Percentiles rank a stretch among this genome's conserved stretches.
These are phyloP conservation scores for Ascomycota sp. DNA, from an alignment of 2,329 filamentous ascomycete genomes.

Conservation along the genomic window DNA sequence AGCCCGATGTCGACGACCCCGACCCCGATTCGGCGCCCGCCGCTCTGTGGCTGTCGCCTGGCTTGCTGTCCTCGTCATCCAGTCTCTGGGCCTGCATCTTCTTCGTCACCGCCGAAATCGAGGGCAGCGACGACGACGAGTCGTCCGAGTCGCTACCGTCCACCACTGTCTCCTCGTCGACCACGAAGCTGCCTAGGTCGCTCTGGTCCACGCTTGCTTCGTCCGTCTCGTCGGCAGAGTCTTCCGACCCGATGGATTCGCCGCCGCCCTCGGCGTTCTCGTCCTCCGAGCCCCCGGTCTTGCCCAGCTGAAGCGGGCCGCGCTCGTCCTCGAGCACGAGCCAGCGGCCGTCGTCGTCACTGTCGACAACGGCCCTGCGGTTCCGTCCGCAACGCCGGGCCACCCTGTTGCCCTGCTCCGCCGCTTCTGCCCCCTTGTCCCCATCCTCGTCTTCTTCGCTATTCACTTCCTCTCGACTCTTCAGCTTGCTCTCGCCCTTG, in stretches of 20 bases:
- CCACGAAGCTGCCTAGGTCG: conserved; percentile 33
- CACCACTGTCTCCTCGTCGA: conserved; percentile 23
- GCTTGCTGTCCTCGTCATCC: no score
- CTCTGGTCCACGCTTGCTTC: conserved; percentile 32
- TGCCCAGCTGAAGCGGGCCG: conserved; percentile 40
- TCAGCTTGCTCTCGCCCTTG: neutral
- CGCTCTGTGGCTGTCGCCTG: no score
- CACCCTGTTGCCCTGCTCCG: conserved; percentile 1
- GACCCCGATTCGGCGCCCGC: no score
- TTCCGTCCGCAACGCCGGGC: conserved; percentile 20
- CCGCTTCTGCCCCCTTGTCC: conserved; percentile 2
- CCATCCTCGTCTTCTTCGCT: conserved; percentile 6
- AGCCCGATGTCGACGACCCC: neutral
- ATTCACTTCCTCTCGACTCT: conserved; percentile 1
- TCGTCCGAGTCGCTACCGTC: conserved; percentile 11
- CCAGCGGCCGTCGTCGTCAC: conserved; percentile 60
- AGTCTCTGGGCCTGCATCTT: conserved; percentile 17
- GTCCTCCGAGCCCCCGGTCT: conserved; percentile 67
- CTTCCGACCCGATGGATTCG: conserved; percentile 53
- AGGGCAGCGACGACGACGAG: conserved; percentile 14
- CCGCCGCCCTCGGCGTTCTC: conserved; percentile 77
- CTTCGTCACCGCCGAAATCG: conserved; percentile 15
- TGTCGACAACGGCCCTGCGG: conserved; percentile 40
- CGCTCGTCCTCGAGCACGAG: conserved; percentile 51
- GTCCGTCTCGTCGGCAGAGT: conserved; percentile 37